Percentiles rank a stretch among this genome's conserved stretches.
phyloP scores from a whole-genome alignment of 1,139 yeast genomes.

The Kodamaea sp. region DNA sequence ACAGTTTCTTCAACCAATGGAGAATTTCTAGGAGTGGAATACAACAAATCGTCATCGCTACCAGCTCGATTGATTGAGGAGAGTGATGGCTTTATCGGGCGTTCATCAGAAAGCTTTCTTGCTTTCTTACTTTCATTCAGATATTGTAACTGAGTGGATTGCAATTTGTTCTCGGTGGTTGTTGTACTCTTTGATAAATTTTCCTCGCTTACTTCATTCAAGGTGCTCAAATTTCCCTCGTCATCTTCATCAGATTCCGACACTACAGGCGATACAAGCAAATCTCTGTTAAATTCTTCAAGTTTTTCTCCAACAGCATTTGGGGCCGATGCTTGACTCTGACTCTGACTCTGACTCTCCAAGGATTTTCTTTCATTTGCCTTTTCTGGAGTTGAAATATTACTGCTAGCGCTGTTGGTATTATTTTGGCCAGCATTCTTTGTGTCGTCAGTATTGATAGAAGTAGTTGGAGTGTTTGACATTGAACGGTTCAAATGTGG shows the following conservation, averaged over 20 bases:
- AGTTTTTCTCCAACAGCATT: not conserved
- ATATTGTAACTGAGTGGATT: not conserved
- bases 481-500: conserved; percentile 29
- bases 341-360: not conserved
- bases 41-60: conserved; percentile 6
- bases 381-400: conserved; percentile 5
- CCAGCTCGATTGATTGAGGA: not conserved
- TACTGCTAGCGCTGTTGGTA: conserved; percentile 1
- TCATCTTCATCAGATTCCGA: conserved; percentile 1
- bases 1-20: conserved; percentile 2
- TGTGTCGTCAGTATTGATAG: conserved; percentile 26
- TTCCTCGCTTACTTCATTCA: conserved; percentile 15
- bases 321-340: not conserved
- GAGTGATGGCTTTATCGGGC: not conserved
- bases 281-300: too few relatives aligned
- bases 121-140: not conserved
- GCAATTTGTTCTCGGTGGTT: conserved; percentile 1
- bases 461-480: conserved; percentile 42
- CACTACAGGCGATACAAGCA: too few relatives aligned
- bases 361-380: not conserved
- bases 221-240: conserved; percentile 13
- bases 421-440: conserved; percentile 1
- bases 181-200: conserved; percentile 9
- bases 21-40: conserved; percentile 6
- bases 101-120: not conserved